Conservation (phyloP, 345 rosid species). For the Lumnitzera racemosa region DNA sequence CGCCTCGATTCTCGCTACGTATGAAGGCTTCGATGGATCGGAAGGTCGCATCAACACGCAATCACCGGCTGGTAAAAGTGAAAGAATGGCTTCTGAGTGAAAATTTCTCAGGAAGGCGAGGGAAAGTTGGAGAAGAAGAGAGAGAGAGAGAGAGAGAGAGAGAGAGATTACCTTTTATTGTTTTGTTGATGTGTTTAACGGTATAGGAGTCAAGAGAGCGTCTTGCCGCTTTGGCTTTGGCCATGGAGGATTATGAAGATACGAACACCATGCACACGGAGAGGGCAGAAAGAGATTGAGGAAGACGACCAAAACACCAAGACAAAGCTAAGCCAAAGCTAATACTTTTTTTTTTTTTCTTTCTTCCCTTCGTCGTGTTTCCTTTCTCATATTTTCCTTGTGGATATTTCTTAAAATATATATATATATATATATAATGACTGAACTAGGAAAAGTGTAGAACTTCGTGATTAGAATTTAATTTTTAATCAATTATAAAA, state of each 20-base stretch:
- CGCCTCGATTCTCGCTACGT: conserved; percentile 85
- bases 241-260: conserved; percentile 35
- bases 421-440: too few species aligned
- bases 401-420: too few species aligned
- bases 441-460: too few species aligned
- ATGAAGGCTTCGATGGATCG: conserved; percentile 72
- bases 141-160: neutral
- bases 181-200: conserved; percentile 65
- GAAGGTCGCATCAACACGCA: conserved; percentile 92
- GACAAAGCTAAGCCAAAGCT: too few species aligned
- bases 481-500: too few species aligned
- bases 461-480: too few species aligned
- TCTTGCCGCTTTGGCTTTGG: conserved; percentile 67
- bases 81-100: neutral
- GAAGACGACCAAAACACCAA: neutral
- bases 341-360: too few species aligned
- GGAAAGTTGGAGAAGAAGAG: too few species aligned
- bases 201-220: conserved; percentile 69
- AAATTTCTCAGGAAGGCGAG: neutral
- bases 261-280: neutral
- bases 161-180: conserved; percentile 50
- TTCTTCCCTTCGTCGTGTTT: too few species aligned
- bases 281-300: neutral
- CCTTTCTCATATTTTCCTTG: too few species aligned
- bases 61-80: conserved; percentile 55